Evolutionary conservation across 768 basidiomycete species (phyloP), one percentile per base, ranked within the genome.

Genomic region (Kwoniella botswanensis): DNA sequence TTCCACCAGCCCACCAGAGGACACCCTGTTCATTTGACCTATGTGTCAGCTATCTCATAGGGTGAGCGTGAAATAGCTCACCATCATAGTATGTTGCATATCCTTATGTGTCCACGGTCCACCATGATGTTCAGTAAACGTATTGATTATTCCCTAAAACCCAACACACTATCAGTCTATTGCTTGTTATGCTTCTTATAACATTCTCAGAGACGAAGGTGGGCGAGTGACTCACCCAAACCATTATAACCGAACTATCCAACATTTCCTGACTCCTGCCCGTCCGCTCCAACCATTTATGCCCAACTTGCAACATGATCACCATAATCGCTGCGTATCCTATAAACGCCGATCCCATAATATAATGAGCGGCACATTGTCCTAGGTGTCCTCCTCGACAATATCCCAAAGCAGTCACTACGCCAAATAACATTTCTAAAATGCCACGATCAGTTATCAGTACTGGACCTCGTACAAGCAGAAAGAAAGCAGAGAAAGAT

Each of bases 111-210:
- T 91, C 94, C 94, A 96, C 0, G 76, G 82, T 21, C 86, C 87
- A 9, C 92, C 92, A 60, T 89, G 91, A 80, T 97, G 94, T 78
- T 94, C 92, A 0, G 94, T 95, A 80, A 96, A 95, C 0, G 94
- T 95, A 75, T 97, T 96, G 67, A 97, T 91, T 88, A 85, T 84
- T 1, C 84, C 83, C 80, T 81, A 46, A 4, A 6, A n/a, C 57
- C 11, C 21, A 26, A 12, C 29, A 41, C n/a, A 21, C 26, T 15
- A 46, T 67, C 58, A 67, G 66, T 56, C 29, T 18, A 2, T 50
- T 64, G 18, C n/a, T n/a, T 22, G 12, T 12, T 2, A 46, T 43
- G 29, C 6, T 35, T 9, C 6, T 35, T 35, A 35, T 35, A 6
- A 35, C 35, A 35, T 35, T 35, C 1, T 35, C 35, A 35, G 3